Conservation (phyloP, 2,329 filamentous ascomycete genomes). For the Phialophora verrucosa region DNA sequence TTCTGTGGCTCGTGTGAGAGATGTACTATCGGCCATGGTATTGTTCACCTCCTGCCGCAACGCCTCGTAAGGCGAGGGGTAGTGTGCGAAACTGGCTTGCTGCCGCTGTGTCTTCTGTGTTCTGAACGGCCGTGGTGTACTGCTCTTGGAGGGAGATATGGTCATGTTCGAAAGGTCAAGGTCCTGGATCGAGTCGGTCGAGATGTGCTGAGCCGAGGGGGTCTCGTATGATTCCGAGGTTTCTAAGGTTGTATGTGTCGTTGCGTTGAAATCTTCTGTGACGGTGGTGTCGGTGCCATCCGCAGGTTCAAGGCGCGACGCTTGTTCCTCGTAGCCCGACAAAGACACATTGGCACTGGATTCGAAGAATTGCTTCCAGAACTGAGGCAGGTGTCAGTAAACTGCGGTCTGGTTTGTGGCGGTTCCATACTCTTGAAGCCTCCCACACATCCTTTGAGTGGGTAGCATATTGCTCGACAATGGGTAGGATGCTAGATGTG, state of each 20-base stretch:
- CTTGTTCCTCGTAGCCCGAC: slow-evolving; percentile 87
- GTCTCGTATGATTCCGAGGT: slow-evolving; percentile 49
- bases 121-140: slow-evolving; percentile 51
- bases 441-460: slow-evolving; percentile 96
- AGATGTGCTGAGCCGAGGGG: slow-evolving; percentile 46
- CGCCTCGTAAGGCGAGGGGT: slow-evolving; percentile 77
- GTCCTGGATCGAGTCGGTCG: slow-evolving; percentile 48
- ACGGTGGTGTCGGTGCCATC: slow-evolving; percentile 64
- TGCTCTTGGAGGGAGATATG: slow-evolving; percentile 55
- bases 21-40: slow-evolving; percentile 50
- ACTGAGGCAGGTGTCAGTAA: slow-evolving; percentile 59
- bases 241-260: slow-evolving; percentile 54
- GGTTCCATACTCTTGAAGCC: slow-evolving; percentile 76
- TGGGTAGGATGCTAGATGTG: slow-evolving; percentile 86
- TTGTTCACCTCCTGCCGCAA: slow-evolving; percentile 68
- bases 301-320: slow-evolving; percentile 55
- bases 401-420: not conserved
- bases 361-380: slow-evolving; percentile 99
- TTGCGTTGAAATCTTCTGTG: slow-evolving; percentile 63
- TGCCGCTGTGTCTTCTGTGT: slow-evolving; percentile 40
- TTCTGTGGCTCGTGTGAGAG: slow-evolving; percentile 43
- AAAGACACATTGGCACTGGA: slow-evolving; percentile 96
- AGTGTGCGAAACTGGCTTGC: slow-evolving; percentile 61
- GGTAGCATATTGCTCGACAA: slow-evolving; percentile 94
- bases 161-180: slow-evolving; percentile 53